These are phyloP conservation scores for Galeopsis tetrahit DNA, from an alignment of 257 asterid genomes.

Conservation along the genomic window DNA sequence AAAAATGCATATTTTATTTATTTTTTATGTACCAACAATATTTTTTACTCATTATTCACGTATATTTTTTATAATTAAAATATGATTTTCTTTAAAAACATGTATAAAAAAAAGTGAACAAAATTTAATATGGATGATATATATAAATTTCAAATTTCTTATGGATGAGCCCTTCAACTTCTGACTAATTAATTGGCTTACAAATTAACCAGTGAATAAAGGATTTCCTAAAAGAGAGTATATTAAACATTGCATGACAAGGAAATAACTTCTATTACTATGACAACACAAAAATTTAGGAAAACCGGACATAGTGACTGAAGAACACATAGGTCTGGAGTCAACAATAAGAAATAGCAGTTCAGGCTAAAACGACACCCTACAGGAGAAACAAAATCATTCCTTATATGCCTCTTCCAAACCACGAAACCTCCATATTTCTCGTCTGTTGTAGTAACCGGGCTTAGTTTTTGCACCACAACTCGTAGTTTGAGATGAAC, in stretches of 20 bases:
- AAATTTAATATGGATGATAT: too few species aligned
- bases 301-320: not conserved
- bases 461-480: conserved; percentile 21
- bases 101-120: too few species aligned
- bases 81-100: too few species aligned
- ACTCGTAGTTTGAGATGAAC: conserved; percentile 16
- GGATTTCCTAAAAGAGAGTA: not conserved
- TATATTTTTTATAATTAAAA: too few species aligned
- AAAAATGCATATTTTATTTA: too few species aligned
- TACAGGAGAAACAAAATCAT: conserved; percentile 11
- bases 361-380: not conserved
- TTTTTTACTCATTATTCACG: too few species aligned
- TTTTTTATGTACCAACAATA: too few species aligned
- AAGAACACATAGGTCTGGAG: not conserved
- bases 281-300: conserved; percentile 16
- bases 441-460: not conserved
- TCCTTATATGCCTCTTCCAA: not conserved
- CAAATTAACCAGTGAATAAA: too few species aligned
- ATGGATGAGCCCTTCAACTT: not conserved
- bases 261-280: not conserved
- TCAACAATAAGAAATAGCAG: not conserved
- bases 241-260: not conserved
- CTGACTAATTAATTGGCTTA: not conserved
- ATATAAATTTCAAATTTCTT: not conserved
- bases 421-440: not conserved